Evolutionary conservation across 2,329 filamentous ascomycete genomes (phyloP).

Genomic region (Cladosporium sp.): DNA sequence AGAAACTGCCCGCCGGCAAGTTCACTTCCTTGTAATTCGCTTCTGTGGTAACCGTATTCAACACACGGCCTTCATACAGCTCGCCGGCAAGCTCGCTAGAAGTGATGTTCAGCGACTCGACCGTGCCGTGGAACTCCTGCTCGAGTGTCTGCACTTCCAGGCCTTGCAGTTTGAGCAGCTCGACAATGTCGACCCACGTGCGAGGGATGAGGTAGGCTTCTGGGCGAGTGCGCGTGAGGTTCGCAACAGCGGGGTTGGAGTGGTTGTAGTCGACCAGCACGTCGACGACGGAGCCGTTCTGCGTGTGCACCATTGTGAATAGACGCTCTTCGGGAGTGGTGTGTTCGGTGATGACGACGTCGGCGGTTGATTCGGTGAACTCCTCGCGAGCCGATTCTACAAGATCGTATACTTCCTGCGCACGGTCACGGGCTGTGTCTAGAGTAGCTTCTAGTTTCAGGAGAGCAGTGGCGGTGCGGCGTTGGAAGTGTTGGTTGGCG

Average conservation of each 20-base stretch:
- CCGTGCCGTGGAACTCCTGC: constrained; percentile 33
- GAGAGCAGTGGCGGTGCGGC: constrained; percentile 35
- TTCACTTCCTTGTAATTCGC: constrained; percentile 29
- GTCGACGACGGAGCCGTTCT: constrained; percentile 35
- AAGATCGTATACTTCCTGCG: constrained; percentile 30
- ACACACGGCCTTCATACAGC: constrained; percentile 38
- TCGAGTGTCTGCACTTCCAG: constrained; percentile 36
- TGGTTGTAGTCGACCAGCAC: constrained; percentile 37
- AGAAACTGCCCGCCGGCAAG: constrained; percentile 38
- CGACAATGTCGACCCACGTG: constrained; percentile 38
- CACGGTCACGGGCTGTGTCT: constrained; percentile 36
- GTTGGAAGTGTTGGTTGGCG: constrained; percentile 37
- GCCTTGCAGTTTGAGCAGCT: constrained; percentile 36
- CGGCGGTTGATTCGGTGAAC: constrained; percentile 30
- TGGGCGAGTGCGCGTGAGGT: constrained; percentile 37
- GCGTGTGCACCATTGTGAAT: constrained; percentile 38
- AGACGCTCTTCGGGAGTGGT: constrained; percentile 25
- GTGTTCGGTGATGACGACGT: constrained; percentile 37
- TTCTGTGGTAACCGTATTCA: constrained; percentile 37
- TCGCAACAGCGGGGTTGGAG: constrained; percentile 38
- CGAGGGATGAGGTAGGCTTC: constrained; percentile 40
- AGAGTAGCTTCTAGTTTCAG: constrained; percentile 38
- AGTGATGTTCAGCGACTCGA: constrained; percentile 40
- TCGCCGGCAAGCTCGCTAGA: constrained; percentile 30
- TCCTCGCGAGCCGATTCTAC: constrained; percentile 34